Evolutionary conservation across 495 filamentous ascomycete species (phyloP).

Genomic region (Penicillium cosmopolitanum): DNA sequence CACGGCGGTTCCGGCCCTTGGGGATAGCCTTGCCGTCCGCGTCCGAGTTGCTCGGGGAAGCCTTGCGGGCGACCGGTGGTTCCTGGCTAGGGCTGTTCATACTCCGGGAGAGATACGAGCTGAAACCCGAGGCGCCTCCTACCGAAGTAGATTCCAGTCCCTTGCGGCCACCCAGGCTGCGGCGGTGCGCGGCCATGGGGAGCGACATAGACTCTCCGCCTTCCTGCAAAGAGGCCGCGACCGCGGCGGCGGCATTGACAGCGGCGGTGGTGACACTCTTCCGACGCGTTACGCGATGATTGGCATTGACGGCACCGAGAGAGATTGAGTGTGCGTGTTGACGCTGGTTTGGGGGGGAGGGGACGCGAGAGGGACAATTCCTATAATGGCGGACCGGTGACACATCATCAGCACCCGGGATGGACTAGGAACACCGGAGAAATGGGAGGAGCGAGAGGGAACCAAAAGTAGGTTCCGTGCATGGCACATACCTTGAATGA

Average conservation of each 20-base stretch:
- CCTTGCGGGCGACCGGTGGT: constrained; percentile 54
- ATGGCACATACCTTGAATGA: constrained; percentile 47
- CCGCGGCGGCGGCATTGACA: constrained; percentile 74
- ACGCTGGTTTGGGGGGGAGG: constrained; percentile 58
- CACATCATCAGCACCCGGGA: constrained; percentile 25
- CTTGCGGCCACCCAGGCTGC: constrained; percentile 50
- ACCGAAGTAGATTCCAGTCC: constrained; percentile 50
- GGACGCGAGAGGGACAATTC: constrained; percentile 53
- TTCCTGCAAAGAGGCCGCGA: constrained; percentile 75
- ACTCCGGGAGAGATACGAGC: constrained; percentile 48
- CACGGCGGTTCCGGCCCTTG: constrained; percentile 75
- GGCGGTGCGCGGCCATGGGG: constrained; percentile 46
- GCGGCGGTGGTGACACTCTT: constrained; percentile 87
- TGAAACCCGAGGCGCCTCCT: constrained; percentile 40
- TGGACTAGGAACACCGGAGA: constrained; percentile 1
- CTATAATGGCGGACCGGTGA: constrained; percentile 27
- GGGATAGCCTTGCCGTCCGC: constrained; percentile 56
- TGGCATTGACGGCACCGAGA: constrained; percentile 74
- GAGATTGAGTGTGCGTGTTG: constrained; percentile 84
- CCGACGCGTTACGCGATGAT: constrained; percentile 84
- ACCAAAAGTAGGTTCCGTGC: background rate
- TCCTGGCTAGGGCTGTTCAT: constrained; percentile 59
- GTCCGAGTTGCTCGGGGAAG: constrained; percentile 50
- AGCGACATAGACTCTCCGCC: constrained; percentile 46
- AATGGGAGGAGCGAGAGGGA: background rate